Evolutionary conservation across 495 filamentous ascomycete species (phyloP).

Genomic region (Venustampulla echinocandica): DNA sequence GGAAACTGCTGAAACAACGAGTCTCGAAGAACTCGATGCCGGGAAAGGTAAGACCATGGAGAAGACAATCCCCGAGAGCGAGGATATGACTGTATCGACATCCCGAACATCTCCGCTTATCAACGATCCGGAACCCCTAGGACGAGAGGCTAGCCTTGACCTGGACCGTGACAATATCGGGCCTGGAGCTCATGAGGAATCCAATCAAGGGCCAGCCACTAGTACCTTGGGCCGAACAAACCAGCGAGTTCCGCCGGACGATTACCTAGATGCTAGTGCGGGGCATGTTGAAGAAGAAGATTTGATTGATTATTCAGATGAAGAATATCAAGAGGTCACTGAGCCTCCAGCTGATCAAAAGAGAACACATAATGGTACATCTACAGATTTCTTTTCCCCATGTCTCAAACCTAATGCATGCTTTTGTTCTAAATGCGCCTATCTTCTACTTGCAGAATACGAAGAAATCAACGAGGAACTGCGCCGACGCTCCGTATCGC

Average conservation of each 20-base stretch:
- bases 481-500: slow-evolving; percentile 14
- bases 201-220: too few relatives aligned
- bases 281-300: slow-evolving; percentile 24
- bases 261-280: slow-evolving; percentile 4
- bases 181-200: too few relatives aligned
- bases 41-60: too few relatives aligned
- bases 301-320: slow-evolving; percentile 35
- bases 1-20: not conserved
- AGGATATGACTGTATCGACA: not conserved
- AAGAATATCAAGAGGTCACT: slow-evolving; percentile 31
- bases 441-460: slow-evolving; percentile 16
- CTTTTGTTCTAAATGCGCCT: slow-evolving; percentile 20
- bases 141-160: not conserved
- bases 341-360: not conserved
- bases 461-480: slow-evolving; percentile 12
- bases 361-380: slow-evolving; percentile 15
- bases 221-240: too few relatives aligned
- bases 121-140: not conserved
- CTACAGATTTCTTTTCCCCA: slow-evolving; percentile 13
- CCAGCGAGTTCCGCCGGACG: not conserved
- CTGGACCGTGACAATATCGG: not conserved
- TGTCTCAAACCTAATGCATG: slow-evolving; percentile 16
- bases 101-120: not conserved
- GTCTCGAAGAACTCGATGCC: not conserved
- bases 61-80: not conserved